A percentile compares a stretch with the other conserved stretches of the same genome.
Conservation (phyloP, 495 filamentous ascomycete species). For the Talaromyces borbonicus region DNA sequence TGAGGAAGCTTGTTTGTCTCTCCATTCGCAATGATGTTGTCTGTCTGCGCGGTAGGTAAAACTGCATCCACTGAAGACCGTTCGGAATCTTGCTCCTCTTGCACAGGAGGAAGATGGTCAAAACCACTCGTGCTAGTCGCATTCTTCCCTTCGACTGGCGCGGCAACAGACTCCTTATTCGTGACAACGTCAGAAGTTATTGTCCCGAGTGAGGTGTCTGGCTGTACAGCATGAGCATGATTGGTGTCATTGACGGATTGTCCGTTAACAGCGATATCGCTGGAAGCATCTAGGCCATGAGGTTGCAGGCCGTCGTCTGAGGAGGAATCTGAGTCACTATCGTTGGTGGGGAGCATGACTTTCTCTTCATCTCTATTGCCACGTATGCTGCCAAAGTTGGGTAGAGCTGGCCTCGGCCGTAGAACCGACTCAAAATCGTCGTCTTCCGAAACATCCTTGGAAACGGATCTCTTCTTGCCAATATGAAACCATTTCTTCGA, state of each 20-base stretch:
- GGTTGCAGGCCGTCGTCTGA: slow-evolving; percentile 21
- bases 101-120: slow-evolving; percentile 7
- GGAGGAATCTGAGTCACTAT: slow-evolving; percentile 29
- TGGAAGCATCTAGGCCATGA: slow-evolving; percentile 36
- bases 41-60: slow-evolving; percentile 49
- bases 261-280: slow-evolving; percentile 53
- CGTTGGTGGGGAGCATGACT: slow-evolving; percentile 19
- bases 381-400: slow-evolving; percentile 77
- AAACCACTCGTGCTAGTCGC: neutral
- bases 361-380: slow-evolving; percentile 24
- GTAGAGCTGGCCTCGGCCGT: slow-evolving; percentile 65
- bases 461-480: slow-evolving; percentile 33
- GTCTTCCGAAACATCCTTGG: slow-evolving; percentile 24
- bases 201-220: slow-evolving; percentile 9
- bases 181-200: neutral
- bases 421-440: slow-evolving; percentile 57
- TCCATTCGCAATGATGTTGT: slow-evolving; percentile 13
- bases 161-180: neutral
- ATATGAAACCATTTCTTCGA: slow-evolving; percentile 45
- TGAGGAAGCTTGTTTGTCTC: neutral
- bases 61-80: slow-evolving; percentile 26
- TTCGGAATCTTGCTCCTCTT: slow-evolving; percentile 31
- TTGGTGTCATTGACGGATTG: slow-evolving; percentile 33
- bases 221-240: slow-evolving; percentile 10
- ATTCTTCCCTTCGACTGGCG: neutral